Percentiles rank a stretch among this genome's conserved stretches.
phyloP scores from a whole-genome alignment of 768 basidiomycete species.

The Suillus occidentalis region DNA sequence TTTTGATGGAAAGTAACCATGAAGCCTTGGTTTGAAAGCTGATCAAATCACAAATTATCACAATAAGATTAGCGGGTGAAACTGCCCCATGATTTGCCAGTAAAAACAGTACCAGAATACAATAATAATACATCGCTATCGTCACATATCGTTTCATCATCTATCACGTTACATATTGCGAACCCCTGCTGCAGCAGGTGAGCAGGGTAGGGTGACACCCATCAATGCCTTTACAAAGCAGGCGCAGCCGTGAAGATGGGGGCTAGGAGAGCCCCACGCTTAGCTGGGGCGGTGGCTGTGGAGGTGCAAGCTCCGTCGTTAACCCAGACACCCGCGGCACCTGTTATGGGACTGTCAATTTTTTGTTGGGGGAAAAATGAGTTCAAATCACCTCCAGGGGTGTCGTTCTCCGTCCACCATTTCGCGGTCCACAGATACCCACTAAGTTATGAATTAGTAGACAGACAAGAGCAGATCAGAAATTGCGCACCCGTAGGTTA shows the following conservation, averaged over 20 bases:
- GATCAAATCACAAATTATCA: neutral
- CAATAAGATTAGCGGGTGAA: neutral
- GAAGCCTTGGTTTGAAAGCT: constrained; percentile 41
- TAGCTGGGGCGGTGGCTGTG: constrained; percentile 1
- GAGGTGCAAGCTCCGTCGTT: constrained; percentile 53
- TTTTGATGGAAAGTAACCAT: constrained; percentile 32
- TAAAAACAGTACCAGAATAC: neutral
- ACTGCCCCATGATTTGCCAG: neutral
- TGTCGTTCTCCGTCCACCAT: constrained; percentile 45
- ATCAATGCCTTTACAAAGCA: constrained; percentile 2
- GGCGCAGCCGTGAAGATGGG: constrained; percentile 7
- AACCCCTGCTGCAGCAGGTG: neutral
- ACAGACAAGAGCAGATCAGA: neutral
- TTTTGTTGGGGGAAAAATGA: too few species aligned
- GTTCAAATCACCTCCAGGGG: constrained; percentile 25
- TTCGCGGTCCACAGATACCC: constrained; percentile 48
- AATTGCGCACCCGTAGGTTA: constrained; percentile 40
- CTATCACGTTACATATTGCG: neutral
- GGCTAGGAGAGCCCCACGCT: neutral
- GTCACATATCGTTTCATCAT: neutral
- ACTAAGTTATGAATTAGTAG: constrained; percentile 21
- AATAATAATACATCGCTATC: neutral
- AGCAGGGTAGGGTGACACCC: neutral
- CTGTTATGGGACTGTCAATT: constrained; percentile 24
- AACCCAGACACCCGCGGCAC: constrained; percentile 52